A percentile compares a stretch with the other conserved stretches of the same genome.
Conservation (phyloP, 768 basidiomycete species). For the Solioccasus polychromus region DNA sequence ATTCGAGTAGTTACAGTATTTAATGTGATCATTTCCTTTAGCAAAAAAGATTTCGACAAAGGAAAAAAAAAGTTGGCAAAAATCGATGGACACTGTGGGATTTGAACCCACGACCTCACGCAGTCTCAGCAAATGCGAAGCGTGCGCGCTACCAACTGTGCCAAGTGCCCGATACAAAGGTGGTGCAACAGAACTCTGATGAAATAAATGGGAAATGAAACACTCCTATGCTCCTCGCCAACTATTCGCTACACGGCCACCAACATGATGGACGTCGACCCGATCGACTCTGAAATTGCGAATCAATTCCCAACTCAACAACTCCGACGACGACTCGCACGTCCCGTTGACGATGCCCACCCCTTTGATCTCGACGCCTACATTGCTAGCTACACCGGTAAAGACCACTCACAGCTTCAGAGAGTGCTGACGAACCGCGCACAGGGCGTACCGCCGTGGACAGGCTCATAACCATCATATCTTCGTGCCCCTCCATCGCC, state of each 20-base stretch:
- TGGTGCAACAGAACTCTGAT: no score
- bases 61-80: no score
- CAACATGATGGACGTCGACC: constrained; percentile 30
- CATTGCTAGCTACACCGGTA: constrained; percentile 74
- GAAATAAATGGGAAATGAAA: no score
- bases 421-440: neutral
- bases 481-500: constrained; percentile 64
- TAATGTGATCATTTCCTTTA: neutral
- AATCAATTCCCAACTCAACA: constrained; percentile 9
- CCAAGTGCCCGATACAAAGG: constrained; percentile 22
- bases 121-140: constrained; percentile 26
- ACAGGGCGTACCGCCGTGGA: constrained; percentile 76
- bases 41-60: neutral
- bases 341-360: constrained; percentile 70
- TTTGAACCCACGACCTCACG: constrained; percentile 34
- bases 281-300: constrained; percentile 25
- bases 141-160: constrained; percentile 35
- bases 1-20: constrained; percentile 42
- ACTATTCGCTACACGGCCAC: neutral
- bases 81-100: constrained; percentile 32
- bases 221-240: constrained; percentile 6
- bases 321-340: constrained; percentile 27
- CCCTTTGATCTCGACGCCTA: constrained; percentile 87
- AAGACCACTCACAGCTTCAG: neutral
- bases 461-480: constrained; percentile 67